Conservation (phyloP, 805 yeast species). For the Candida railenensis region DNA sequence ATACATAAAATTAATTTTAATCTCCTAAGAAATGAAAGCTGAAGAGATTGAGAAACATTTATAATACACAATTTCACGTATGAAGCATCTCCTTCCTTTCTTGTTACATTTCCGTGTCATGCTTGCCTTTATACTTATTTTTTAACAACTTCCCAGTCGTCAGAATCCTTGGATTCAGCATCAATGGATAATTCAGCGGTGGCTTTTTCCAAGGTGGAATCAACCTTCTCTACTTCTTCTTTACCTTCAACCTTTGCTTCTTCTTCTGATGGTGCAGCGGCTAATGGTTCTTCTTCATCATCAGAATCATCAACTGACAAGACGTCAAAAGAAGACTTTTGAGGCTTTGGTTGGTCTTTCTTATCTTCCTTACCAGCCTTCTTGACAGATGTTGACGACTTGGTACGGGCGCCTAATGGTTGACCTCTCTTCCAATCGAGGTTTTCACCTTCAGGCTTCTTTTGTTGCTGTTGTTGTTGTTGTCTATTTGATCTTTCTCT, state of each 20-base stretch:
- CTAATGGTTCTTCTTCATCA: constrained; percentile 24
- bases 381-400: constrained; percentile 5
- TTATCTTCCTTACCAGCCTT: constrained; percentile 15
- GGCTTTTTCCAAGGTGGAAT: constrained; percentile 20
- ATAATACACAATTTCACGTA: not conserved
- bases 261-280: constrained; percentile 14
- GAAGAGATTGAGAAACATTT: not conserved
- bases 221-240: not conserved
- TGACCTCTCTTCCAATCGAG: constrained; percentile 42
- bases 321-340: constrained; percentile 33
- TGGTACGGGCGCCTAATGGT: constrained; percentile 21
- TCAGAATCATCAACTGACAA: constrained; percentile 35
- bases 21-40: not conserved
- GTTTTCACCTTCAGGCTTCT: constrained; percentile 18
- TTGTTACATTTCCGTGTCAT: not conserved
- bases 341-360: constrained; percentile 21
- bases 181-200: constrained; percentile 25
- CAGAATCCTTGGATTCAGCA: constrained; percentile 21
- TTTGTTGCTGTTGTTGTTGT: constrained; percentile 12
- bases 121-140: constrained; percentile 17
- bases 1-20: constrained; percentile 2
- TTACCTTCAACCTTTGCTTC: constrained; percentile 11
- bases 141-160: constrained; percentile 38
- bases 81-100: not conserved
- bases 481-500: constrained; percentile 24